Percentiles rank a stretch among this genome's conserved stretches.
phyloP scores from a whole-genome alignment of 352 stramenopile genomes.

The Phytopythium aichiense region DNA sequence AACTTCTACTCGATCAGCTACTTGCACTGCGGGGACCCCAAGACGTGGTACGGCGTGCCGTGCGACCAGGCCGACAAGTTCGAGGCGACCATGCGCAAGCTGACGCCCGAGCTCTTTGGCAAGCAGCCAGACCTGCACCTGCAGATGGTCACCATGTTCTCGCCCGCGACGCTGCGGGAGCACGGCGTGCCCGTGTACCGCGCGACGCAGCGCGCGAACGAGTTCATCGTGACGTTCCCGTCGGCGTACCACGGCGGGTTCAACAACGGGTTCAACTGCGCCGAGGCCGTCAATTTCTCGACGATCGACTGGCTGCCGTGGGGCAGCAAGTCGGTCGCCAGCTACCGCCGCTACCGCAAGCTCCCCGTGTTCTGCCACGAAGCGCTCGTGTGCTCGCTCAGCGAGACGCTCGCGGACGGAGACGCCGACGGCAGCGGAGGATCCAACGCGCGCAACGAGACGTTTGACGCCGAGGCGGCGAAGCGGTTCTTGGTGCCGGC shows the following conservation, averaged over 20 bases:
- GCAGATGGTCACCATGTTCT: slow-evolving; percentile 87
- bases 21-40: slow-evolving; percentile 94
- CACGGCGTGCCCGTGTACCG: slow-evolving; percentile 94
- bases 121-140: slow-evolving; percentile 96
- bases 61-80: slow-evolving; percentile 89
- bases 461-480: slow-evolving; percentile 46
- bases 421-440: neutral
- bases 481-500: slow-evolving; percentile 56
- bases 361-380: slow-evolving; percentile 87
- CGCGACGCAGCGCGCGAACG: slow-evolving; percentile 92
- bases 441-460: slow-evolving; percentile 11
- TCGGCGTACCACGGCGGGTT: slow-evolving; percentile 98
- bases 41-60: slow-evolving; percentile 98
- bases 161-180: slow-evolving; percentile 56
- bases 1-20: slow-evolving; percentile 99
- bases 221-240: slow-evolving; percentile 99
- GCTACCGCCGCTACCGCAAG: slow-evolving; percentile 77
- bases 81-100: slow-evolving; percentile 84
- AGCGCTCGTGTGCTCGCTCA: slow-evolving; percentile 74
- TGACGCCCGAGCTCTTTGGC: slow-evolving; percentile 94
- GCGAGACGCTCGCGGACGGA: slow-evolving; percentile 53
- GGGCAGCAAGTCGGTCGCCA: slow-evolving; percentile 64
- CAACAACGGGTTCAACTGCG: slow-evolving; percentile 95
- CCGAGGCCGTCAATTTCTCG: slow-evolving; percentile 90
- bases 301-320: slow-evolving; percentile 87